Percentiles rank a stretch among this genome's conserved stretches.
Evolutionary conservation across 192 early-diverging fungal genomes (phyloP).

Genomic region (Obelidium mucronatum): DNA sequence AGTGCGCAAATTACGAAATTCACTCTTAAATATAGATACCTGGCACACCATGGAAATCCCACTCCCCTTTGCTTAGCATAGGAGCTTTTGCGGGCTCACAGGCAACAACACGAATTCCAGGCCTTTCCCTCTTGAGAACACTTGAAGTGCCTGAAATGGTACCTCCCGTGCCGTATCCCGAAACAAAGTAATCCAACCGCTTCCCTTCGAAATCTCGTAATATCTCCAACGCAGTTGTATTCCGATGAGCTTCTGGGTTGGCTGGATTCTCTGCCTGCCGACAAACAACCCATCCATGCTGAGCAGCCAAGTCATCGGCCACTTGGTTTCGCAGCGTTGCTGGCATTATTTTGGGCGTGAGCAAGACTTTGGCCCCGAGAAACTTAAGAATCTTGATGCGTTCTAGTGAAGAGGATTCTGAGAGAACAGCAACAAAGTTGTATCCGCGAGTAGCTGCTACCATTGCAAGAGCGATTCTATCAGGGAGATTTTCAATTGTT

Average conservation of each 20-base stretch:
- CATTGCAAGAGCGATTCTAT: conserved; percentile 3
- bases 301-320: conserved; percentile 41
- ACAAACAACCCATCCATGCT: conserved; percentile 47
- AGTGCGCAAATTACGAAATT: too few relatives aligned
- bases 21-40: too few relatives aligned
- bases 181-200: conserved; percentile 50
- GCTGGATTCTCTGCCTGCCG: conserved; percentile 51
- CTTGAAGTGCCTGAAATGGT: conserved; percentile 37
- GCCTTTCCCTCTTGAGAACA: conserved; percentile 33
- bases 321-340: conserved; percentile 43
- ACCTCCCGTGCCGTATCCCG: conserved; percentile 47
- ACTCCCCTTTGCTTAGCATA: conserved; percentile 24
- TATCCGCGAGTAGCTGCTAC: neutral
- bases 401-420: neutral
- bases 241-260: conserved; percentile 48
- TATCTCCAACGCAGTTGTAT: conserved; percentile 51
- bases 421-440: conserved; percentile 8
- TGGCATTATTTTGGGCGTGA: conserved; percentile 46
- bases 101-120: conserved; percentile 36
- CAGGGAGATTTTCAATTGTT: too few relatives aligned
- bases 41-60: conserved; percentile 33
- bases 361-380: conserved; percentile 47
- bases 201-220: conserved; percentile 45
- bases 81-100: conserved; percentile 40
- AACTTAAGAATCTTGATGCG: conserved; percentile 49